These are phyloP conservation scores for Penicillium coprophilum DNA, from an alignment of 495 filamentous ascomycete genomes.

Conservation along the genomic window DNA sequence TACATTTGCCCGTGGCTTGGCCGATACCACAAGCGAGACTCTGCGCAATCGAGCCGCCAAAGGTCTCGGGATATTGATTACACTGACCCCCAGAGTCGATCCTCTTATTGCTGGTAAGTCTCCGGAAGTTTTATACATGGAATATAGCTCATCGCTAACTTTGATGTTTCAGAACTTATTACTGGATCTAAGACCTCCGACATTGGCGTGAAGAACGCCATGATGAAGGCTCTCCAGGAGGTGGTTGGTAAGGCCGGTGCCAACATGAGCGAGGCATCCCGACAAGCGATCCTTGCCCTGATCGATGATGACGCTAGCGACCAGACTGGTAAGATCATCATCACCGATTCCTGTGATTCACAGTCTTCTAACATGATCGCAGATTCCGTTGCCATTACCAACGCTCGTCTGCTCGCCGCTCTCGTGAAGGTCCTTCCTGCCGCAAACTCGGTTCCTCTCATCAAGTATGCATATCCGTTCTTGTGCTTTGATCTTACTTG, in stretches of 20 bases:
- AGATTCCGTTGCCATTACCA: constrained; percentile 78
- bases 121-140: not conserved
- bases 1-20: constrained; percentile 93
- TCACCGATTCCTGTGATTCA: not conserved
- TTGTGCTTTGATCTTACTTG: not conserved
- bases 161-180: constrained; percentile 68
- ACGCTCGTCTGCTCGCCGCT: constrained; percentile 84
- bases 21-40: constrained; percentile 87
- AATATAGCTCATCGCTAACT: constrained; percentile 7
- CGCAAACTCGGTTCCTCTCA: constrained; percentile 61
- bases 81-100: constrained; percentile 92
- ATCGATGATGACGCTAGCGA: constrained; percentile 84
- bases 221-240: constrained; percentile 96
- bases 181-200: constrained; percentile 90
- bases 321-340: constrained; percentile 53
- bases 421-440: constrained; percentile 77
- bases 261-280: constrained; percentile 91
- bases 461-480: constrained; percentile 57
- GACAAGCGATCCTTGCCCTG: constrained; percentile 73
- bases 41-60: constrained; percentile 89
- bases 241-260: constrained; percentile 90
- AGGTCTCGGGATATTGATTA: constrained; percentile 92
- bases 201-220: constrained; percentile 85
- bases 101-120: constrained; percentile 66
- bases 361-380: not conserved